A percentile compares a stretch with the other conserved stretches of the same genome.
Conservation (phyloP, 768 basidiomycete genomes). For the Rhodotorula graminis region DNA sequence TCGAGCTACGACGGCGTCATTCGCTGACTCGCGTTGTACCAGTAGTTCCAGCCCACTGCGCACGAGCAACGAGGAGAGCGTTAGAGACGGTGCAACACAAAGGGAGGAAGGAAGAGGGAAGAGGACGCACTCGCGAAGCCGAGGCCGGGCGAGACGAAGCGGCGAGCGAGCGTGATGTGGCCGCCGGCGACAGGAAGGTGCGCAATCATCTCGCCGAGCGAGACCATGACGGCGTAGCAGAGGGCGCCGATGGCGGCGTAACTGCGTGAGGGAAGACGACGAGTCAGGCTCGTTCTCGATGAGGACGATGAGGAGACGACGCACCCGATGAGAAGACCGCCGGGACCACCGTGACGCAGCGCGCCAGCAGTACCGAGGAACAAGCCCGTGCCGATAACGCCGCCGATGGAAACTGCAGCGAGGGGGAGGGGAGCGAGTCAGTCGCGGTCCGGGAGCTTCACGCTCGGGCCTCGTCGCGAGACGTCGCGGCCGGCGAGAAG, state of each 20-base stretch:
- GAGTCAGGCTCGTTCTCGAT: too few relatives aligned
- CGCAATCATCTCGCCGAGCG: slow-evolving; percentile 39
- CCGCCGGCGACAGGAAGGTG: slow-evolving; percentile 41
- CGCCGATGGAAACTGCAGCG: slow-evolving; percentile 7
- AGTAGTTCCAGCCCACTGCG: slow-evolving; percentile 53
- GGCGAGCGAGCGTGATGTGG: slow-evolving; percentile 41
- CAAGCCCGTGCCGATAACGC: slow-evolving; percentile 39
- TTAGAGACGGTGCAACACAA: not conserved
- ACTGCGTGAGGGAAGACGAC: slow-evolving; percentile 4
- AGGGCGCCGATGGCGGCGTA: slow-evolving; percentile 31
- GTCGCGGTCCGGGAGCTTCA: too few relatives aligned
- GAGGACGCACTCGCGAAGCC: slow-evolving; percentile 29
- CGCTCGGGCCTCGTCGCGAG: too few relatives aligned
- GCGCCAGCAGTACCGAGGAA: slow-evolving; percentile 43
- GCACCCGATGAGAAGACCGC: slow-evolving; percentile 22
- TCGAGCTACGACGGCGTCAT: too few relatives aligned
- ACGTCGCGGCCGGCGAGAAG: too few relatives aligned
- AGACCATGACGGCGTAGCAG: slow-evolving; percentile 37
- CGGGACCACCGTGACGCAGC: slow-evolving; percentile 40
- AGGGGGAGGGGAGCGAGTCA: not conserved
- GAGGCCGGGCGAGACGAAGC: slow-evolving; percentile 42
- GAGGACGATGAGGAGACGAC: not conserved
- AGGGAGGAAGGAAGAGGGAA: too few relatives aligned
- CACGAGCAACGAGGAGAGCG: not conserved
- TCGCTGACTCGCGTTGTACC: too few relatives aligned